Evolutionary conservation across 805 yeast genomes (phyloP).

Genomic region (Starmera dryadoides): DNA sequence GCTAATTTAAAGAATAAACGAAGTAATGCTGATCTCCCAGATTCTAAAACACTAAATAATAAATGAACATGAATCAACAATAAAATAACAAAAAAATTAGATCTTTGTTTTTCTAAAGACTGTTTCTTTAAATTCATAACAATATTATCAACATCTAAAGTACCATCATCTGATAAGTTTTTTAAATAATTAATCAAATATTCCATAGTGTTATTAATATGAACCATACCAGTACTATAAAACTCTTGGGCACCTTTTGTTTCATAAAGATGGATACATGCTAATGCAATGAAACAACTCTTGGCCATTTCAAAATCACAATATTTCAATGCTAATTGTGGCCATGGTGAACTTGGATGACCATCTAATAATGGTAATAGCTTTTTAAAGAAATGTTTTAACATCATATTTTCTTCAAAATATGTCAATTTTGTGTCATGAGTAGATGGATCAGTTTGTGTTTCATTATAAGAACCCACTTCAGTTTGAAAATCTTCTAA

Average conservation of each 20-base stretch:
- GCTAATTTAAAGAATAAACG: slow-evolving; percentile 42
- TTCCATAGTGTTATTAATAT: slow-evolving; percentile 50
- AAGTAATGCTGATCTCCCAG: slow-evolving; percentile 45
- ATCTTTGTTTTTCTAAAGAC: slow-evolving; percentile 26
- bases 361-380: slow-evolving; percentile 48
- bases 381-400: slow-evolving; percentile 48
- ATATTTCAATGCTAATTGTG: slow-evolving; percentile 47
- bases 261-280: slow-evolving; percentile 53
- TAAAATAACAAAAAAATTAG: slow-evolving; percentile 40
- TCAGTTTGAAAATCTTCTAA: neutral
- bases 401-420: slow-evolving; percentile 45
- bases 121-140: slow-evolving; percentile 28
- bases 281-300: slow-evolving; percentile 48
- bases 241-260: slow-evolving; percentile 44
- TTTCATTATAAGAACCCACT: neutral
- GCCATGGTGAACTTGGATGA: slow-evolving; percentile 58
- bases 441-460: neutral
- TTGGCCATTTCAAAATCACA: slow-evolving; percentile 53
- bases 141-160: slow-evolving; percentile 25
- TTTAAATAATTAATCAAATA: slow-evolving; percentile 39
- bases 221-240: slow-evolving; percentile 44
- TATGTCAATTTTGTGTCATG: slow-evolving; percentile 20
- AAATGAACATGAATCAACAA: slow-evolving; percentile 47
- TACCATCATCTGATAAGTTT: slow-evolving; percentile 14
- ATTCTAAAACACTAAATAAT: slow-evolving; percentile 44